Percentiles rank a stretch among this genome's conserved stretches.
phyloP scores from a whole-genome alignment of 352 stramenopile species.

The Globisporangium viniferum region DNA sequence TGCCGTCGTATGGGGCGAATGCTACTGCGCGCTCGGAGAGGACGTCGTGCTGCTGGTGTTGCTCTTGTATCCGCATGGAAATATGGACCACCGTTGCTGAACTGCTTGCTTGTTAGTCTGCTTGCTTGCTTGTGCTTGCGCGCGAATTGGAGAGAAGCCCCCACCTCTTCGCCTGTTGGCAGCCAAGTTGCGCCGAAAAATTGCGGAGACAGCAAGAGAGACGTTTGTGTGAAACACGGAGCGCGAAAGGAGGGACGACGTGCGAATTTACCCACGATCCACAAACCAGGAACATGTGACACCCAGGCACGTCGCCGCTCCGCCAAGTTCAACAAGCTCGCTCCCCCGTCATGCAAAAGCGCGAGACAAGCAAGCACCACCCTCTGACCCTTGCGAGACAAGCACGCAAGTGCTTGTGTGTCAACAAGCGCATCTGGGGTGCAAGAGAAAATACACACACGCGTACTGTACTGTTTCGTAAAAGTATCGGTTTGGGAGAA shows the following conservation, averaged over 20 bases:
- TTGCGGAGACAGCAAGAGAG: conserved; percentile 2
- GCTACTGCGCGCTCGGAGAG: not conserved
- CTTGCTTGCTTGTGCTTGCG: not conserved
- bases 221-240: conserved; percentile 1
- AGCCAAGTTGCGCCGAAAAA: not conserved
- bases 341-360: not conserved
- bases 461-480: not conserved
- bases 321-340: not conserved
- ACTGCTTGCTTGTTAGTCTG: too few relatives aligned
- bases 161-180: too few relatives aligned
- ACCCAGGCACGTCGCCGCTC: not conserved
- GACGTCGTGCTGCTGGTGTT: not conserved
- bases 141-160: too few relatives aligned
- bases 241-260: conserved; percentile 1
- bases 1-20: not conserved
- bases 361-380: conserved; percentile 3
- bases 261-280: not conserved
- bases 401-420: not conserved
- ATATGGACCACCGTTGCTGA: too few relatives aligned
- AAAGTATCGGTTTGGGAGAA: not conserved
- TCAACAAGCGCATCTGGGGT: not conserved
- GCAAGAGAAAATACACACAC: not conserved
- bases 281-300: not conserved
- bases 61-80: conserved; percentile 4
- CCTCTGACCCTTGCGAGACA: not conserved